phyloP scores from a whole-genome alignment of 2,329 filamentous ascomycete species.

The Blastomyces emzantsi region DNA sequence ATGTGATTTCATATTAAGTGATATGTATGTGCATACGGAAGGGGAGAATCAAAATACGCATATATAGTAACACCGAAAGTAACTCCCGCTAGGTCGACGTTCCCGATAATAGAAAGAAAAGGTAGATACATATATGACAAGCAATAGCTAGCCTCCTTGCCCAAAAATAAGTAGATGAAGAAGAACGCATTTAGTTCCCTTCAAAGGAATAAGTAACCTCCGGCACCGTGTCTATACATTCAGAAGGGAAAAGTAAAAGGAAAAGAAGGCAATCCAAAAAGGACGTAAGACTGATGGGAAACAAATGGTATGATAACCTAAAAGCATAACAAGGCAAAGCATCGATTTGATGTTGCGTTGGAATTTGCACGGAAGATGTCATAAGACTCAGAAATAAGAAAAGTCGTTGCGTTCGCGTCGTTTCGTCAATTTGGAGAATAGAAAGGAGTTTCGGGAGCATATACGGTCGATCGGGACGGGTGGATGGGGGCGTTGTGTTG shows the following conservation, averaged over 20 bases:
- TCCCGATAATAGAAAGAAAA: neutral
- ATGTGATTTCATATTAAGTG: no score
- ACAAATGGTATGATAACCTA: neutral
- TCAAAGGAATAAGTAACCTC: neutral
- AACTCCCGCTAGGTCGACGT: neutral
- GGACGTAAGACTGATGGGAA: neutral
- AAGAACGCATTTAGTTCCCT: neutral
- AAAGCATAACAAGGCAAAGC: neutral
- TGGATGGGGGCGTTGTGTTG: neutral
- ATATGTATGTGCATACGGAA: neutral
- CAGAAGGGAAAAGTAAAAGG: neutral
- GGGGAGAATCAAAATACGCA: neutral
- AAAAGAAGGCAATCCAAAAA: neutral
- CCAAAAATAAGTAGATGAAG: neutral
- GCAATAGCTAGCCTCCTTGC: neutral
- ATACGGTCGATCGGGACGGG: neutral
- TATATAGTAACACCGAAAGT: neutral
- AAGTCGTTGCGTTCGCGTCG: slow-evolving; percentile 1
- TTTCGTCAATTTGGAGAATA: neutral
- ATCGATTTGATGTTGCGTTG: neutral
- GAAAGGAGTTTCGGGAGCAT: neutral
- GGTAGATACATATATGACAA: neutral
- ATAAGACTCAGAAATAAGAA: neutral
- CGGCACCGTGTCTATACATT: neutral
- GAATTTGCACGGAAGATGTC: neutral